Evolutionary conservation across 2,329 filamentous ascomycete species (phyloP).

Genomic region (Paecilomyces sp.): DNA sequence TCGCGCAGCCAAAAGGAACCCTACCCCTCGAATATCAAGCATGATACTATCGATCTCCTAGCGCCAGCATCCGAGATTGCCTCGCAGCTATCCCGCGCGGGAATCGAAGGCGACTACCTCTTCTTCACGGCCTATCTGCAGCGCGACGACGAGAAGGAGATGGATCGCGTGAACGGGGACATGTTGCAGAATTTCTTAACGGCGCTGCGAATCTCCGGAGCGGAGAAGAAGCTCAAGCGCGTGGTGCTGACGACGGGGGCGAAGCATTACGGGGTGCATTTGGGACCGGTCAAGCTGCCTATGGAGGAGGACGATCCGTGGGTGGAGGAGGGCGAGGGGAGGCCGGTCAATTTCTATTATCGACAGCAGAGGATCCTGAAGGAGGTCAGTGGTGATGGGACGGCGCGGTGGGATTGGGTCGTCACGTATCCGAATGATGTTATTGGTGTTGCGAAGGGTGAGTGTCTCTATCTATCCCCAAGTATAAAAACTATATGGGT

Average conservation of each 20-base stretch:
- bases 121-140: slow-evolving; percentile 40
- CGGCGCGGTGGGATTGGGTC: slow-evolving; percentile 32
- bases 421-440: slow-evolving; percentile 42
- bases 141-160: slow-evolving; percentile 28
- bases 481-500: no score
- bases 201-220: slow-evolving; percentile 38
- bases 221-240: slow-evolving; percentile 37
- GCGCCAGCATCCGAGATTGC: slow-evolving; percentile 28
- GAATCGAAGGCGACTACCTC: slow-evolving; percentile 28
- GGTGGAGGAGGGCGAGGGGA: slow-evolving; percentile 29
- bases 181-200: slow-evolving; percentile 45
- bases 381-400: slow-evolving; percentile 17
- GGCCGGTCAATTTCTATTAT: slow-evolving; percentile 47
- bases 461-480: not conserved
- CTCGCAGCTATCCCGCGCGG: slow-evolving; percentile 25
- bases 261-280: slow-evolving; percentile 50
- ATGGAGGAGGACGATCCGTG: slow-evolving; percentile 42
- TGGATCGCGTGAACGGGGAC: slow-evolving; percentile 29
- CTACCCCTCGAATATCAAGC: slow-evolving; percentile 28
- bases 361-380: slow-evolving; percentile 41
- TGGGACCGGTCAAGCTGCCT: slow-evolving; percentile 42
- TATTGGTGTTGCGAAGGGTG: slow-evolving; percentile 33
- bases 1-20: slow-evolving; percentile 33
- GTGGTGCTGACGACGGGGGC: slow-evolving; percentile 43
- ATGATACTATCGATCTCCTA: slow-evolving; percentile 33